A percentile compares a stretch with the other conserved stretches of the same genome.
Conservation (phyloP, 2,329 filamentous ascomycete genomes). For the Geosmithia morbida region DNA sequence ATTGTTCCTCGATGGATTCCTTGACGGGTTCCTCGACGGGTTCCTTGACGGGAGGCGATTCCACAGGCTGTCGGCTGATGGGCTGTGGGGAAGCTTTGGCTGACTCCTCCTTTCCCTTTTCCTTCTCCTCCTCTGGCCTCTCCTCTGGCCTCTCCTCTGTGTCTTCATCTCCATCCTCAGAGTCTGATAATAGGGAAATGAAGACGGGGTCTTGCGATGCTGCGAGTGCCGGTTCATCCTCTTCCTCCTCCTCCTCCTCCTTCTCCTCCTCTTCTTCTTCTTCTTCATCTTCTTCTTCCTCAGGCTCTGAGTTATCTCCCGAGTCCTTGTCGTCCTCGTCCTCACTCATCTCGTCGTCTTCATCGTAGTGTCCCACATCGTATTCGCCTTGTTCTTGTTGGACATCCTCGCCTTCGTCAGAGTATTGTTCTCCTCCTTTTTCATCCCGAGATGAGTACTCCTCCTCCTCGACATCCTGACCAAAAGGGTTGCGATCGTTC, state of each 20-base stretch:
- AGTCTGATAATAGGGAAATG: conserved; percentile 32
- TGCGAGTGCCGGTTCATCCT: conserved; percentile 4
- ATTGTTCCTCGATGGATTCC: background rate
- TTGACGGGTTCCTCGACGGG: background rate
- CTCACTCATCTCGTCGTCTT: conserved; percentile 8
- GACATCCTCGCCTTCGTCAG: conserved; percentile 4
- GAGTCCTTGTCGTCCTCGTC: conserved; percentile 10
- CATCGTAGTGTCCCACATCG: conserved; percentile 14
- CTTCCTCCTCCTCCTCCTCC: conserved; percentile 7
- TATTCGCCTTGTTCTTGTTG: too few species aligned
- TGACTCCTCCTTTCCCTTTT: background rate
- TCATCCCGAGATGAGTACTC: conserved; percentile 4
- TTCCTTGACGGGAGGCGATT: background rate
- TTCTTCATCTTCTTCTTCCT: conserved; percentile 11
- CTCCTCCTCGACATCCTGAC: conserved; percentile 4
- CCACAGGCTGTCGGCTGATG: background rate
- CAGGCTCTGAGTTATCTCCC: too few species aligned
- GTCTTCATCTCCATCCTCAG: conserved; percentile 18
- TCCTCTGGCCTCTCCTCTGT: background rate
- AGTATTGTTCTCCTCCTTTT: background rate
- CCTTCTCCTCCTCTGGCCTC: background rate
- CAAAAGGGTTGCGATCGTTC: too few species aligned
- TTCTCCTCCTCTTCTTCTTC: conserved; percentile 7
- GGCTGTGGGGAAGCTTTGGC: background rate
- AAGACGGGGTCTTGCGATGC: conserved; percentile 21